These are phyloP conservation scores for Penicillium sp. DNA, from an alignment of 2,329 filamentous ascomycete species.

Conservation along the genomic window DNA sequence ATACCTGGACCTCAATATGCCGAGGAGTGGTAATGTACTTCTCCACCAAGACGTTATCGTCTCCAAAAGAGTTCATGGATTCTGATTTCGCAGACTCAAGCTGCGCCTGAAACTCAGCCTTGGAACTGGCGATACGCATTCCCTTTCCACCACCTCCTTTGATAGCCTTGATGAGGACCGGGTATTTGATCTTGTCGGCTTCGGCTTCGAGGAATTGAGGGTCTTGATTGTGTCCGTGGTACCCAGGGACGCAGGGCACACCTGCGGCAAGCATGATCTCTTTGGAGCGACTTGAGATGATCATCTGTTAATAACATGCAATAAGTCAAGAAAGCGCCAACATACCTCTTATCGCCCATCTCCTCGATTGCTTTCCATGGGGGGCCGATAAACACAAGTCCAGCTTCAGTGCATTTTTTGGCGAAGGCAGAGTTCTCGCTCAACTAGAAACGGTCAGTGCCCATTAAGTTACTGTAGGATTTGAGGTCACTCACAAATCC, in stretches of 20 bases:
- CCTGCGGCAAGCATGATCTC: conserved; percentile 96
- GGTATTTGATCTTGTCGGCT: conserved; percentile 70
- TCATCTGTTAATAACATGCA: conserved; percentile 8
- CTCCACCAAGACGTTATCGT: conserved; percentile 67
- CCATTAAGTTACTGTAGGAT: background rate
- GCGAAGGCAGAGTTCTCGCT: conserved; percentile 94
- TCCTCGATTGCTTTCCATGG: conserved; percentile 72
- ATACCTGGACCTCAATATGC: conserved; percentile 68
- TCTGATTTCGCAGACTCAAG: conserved; percentile 65
- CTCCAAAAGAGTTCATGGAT: conserved; percentile 63
- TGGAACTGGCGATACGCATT: conserved; percentile 62
- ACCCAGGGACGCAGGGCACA: conserved; percentile 93
- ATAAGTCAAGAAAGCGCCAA: background rate
- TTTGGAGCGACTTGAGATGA: conserved; percentile 65
- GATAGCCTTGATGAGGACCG: conserved; percentile 65
- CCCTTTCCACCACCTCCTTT: conserved; percentile 69
- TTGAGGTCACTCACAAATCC: conserved; percentile 62
- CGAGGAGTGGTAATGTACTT: conserved; percentile 68
- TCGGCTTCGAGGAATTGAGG: conserved; percentile 62
- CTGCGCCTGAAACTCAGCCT: conserved; percentile 61
- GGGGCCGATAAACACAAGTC: conserved; percentile 91
- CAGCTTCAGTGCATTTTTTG: conserved; percentile 81
- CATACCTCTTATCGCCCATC: conserved; percentile 88
- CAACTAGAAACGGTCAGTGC: conserved; percentile 45
- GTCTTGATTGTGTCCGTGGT: conserved; percentile 84